Evolutionary conservation across 2,329 filamentous ascomycete species (phyloP), one percentile per base, ranked within the genome.

Genomic region (Pseudofabraea citricarpa): DNA sequence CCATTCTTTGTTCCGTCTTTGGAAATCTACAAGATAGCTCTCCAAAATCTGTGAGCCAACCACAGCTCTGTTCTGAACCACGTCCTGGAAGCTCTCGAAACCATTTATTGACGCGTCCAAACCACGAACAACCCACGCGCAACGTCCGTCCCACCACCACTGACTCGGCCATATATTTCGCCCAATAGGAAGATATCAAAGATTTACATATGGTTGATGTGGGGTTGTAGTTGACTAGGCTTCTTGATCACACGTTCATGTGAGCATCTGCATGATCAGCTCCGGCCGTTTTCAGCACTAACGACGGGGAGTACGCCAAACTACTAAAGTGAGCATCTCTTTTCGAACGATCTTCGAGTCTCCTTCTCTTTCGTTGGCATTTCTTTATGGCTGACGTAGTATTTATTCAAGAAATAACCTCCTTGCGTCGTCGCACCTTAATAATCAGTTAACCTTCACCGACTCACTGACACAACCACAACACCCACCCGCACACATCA

Each of bases 361-460:
- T 33, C 16, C 24, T 20, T 27, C 15, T 29, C 27, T 35, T 37
- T 41, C 4, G 22, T n/a, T 33, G 15, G 42, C 19, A 44, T 42
- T 40, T 31, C 27, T 32, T 27, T 43, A 68, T 70, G 64, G 65
- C 69, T 71, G 66, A 72, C 57, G 58, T 59, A 31, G 46, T 71
- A 39, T 56, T 71, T 45, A 48, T 70, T 41, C 66, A 65, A 54
- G 62, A 63, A 54, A 63, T 65, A 27, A 63, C 66, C 52, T 59
- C 64, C 47, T 60, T 70, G 29, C 63, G 67, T 41, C 60, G 58
- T 53, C 58, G 68, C 16, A 68, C 66, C 23, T 68, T n/a, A n/a
- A n/a, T n/a, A n/a, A n/a, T 68, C 41, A 61, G 65, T 58, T 59
- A 64, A 48, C 61, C 64, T 36, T 59, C 60, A 39, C 54, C 55